Evolutionary conservation across 2,329 filamentous ascomycete genomes (phyloP).

Genomic region (Hypoxylon sp.): DNA sequence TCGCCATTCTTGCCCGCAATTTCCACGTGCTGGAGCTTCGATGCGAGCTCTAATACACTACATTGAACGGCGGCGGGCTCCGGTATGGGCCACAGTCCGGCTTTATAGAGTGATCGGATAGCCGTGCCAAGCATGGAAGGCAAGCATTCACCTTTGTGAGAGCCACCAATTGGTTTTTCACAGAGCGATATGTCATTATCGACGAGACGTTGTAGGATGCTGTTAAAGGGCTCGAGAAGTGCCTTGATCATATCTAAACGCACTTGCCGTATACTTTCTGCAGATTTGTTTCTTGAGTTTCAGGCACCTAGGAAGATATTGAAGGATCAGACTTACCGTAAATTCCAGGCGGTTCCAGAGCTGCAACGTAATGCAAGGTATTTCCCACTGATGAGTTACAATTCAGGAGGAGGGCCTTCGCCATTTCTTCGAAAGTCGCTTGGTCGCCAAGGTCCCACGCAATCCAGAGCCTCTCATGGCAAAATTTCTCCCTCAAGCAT

Average conservation of each 20-base stretch:
- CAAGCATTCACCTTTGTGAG: constrained; percentile 15
- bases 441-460: constrained; percentile 42
- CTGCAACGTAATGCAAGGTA: constrained; percentile 29
- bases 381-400: constrained; percentile 18
- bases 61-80: constrained; percentile 22
- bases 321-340: constrained; percentile 39
- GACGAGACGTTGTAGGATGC: constrained; percentile 34
- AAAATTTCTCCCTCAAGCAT: constrained; percentile 32
- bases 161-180: background rate
- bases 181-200: constrained; percentile 21
- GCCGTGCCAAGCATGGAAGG: constrained; percentile 37
- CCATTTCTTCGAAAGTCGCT: constrained; percentile 34
- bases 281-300: constrained; percentile 18
- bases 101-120: constrained; percentile 38
- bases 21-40: constrained; percentile 28
- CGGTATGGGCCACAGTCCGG: constrained; percentile 42
- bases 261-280: constrained; percentile 36
- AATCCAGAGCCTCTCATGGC: constrained; percentile 44
- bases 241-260: constrained; percentile 34
- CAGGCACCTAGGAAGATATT: background rate
- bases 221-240: constrained; percentile 33
- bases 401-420: constrained; percentile 34
- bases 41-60: constrained; percentile 33
- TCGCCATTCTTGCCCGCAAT: constrained; percentile 12
- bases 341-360: constrained; percentile 42